Percentiles rank a stretch among this genome's conserved stretches.
Conservation (phyloP, 306 rosid genomes). For the Spatholobus suberectus region DNA sequence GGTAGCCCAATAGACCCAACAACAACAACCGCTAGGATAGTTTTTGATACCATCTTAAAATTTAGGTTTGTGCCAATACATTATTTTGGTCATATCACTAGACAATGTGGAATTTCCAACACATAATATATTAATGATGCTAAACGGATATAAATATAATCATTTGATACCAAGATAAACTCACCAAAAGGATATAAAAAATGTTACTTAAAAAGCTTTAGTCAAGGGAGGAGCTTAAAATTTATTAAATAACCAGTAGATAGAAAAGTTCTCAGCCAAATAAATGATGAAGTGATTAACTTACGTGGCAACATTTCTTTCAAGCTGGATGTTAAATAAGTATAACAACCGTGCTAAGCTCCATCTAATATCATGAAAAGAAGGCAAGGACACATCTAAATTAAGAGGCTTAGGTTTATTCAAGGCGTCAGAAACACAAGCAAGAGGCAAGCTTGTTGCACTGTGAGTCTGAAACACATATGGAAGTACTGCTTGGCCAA, state of each 20-base stretch:
- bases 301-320: constrained; percentile 96
- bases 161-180: background rate
- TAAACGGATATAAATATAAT: background rate
- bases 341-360: constrained; percentile 74
- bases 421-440: constrained; percentile 76
- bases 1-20: too few species aligned
- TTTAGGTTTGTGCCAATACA: too few species aligned
- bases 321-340: constrained; percentile 84
- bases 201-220: constrained; percentile 6
- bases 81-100: too few species aligned
- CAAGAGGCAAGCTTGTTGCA: constrained; percentile 71
- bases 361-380: constrained; percentile 74
- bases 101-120: too few species aligned
- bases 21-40: too few species aligned
- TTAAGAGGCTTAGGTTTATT: constrained; percentile 83
- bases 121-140: constrained; percentile 20
- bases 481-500: constrained; percentile 51
- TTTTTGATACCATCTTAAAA: too few species aligned
- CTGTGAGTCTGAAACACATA: constrained; percentile 54
- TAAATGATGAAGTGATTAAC: constrained; percentile 49
- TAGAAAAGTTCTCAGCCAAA: constrained; percentile 18
- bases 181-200: background rate
- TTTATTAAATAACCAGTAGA: constrained; percentile 15
- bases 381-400: constrained; percentile 82
- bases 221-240: constrained; percentile 17